Conservation (phyloP, 2,329 filamentous ascomycete species). For the Zasmidium cellare region DNA sequence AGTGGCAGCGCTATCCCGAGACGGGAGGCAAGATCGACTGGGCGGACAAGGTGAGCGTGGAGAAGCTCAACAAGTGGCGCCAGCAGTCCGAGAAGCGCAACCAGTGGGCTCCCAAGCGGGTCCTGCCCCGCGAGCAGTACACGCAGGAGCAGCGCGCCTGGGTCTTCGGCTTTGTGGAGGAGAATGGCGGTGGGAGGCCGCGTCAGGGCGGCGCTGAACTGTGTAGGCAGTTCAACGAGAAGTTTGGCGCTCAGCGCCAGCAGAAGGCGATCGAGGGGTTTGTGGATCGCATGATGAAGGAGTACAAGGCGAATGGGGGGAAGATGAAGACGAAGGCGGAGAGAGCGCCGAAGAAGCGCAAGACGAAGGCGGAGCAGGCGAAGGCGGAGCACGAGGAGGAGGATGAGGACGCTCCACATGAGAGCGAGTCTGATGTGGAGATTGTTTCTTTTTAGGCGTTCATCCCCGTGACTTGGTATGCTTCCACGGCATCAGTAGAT, state of each 20-base stretch:
- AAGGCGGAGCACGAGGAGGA: not conserved
- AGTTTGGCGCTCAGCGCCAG: not conserved
- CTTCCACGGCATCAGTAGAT: too few species aligned
- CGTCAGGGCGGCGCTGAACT: not conserved
- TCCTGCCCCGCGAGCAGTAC: slow-evolving; percentile 53
- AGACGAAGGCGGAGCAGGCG: not conserved
- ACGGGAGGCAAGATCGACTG: slow-evolving; percentile 65
- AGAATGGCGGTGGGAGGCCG: not conserved
- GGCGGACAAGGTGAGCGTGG: slow-evolving; percentile 56
- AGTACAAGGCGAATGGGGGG: not conserved
- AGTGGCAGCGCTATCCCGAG: slow-evolving; percentile 77
- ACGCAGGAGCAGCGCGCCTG: slow-evolving; percentile 53
- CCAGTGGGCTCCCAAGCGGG: slow-evolving; percentile 50
- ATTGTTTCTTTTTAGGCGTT: not conserved
- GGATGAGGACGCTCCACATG: not conserved
- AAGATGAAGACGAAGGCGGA: not conserved
- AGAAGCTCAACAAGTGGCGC: slow-evolving; percentile 58
- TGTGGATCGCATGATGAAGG: not conserved
- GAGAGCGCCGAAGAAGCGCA: not conserved
- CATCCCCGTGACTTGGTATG: not conserved
- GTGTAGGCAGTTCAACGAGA: not conserved
- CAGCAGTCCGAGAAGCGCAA: slow-evolving; percentile 18
- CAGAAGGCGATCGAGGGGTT: not conserved
- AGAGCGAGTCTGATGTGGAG: not conserved
- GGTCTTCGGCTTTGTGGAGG: not conserved